A percentile compares a stretch with the other conserved stretches of the same genome.
phyloP scores from a whole-genome alignment of 225 moss, liverwort and hornwort species.

The Sphagnum contortum region DNA sequence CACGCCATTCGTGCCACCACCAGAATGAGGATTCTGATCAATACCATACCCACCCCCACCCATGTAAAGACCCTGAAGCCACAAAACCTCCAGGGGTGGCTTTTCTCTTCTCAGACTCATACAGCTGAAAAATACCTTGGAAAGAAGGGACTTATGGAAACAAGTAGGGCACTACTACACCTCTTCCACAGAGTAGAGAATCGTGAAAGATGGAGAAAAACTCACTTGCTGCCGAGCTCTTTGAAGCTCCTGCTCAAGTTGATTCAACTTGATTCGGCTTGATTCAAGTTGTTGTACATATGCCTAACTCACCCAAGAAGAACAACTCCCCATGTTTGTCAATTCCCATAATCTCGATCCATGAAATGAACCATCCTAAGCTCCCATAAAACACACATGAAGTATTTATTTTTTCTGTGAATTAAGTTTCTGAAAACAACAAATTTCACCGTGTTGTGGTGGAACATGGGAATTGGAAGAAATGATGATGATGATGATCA shows the following conservation, averaged over 20 bases:
- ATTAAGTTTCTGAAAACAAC: not conserved
- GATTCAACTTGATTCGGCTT: conserved; percentile 89
- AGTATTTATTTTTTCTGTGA: not conserved
- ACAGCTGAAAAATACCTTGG: not conserved
- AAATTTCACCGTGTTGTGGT: too few relatives aligned
- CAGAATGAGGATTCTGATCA: conserved; percentile 75
- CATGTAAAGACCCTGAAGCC: conserved; percentile 69
- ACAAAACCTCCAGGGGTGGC: not conserved
- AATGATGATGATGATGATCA: conserved; percentile 4
- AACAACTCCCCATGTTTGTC: not conserved
- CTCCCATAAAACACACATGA: not conserved
- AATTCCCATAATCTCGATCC: too few relatives aligned
- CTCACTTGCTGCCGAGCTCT: conserved; percentile 96
- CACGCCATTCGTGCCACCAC: conserved; percentile 54
- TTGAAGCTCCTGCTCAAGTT: conserved; percentile 96
- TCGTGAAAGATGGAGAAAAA: not conserved
- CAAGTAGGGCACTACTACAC: not conserved
- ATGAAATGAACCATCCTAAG: not conserved
- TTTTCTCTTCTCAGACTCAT: not conserved
- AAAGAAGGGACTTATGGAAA: not conserved
- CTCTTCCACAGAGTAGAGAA: not conserved
- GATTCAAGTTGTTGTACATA: conserved; percentile 98
- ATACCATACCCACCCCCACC: conserved; percentile 51
- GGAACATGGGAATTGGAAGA: too few relatives aligned
- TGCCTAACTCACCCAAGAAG: conserved; percentile 36